Evolutionary conservation across 2,329 filamentous ascomycete species (phyloP), one percentile per base, ranked within the genome.

Genomic region (Scedosporium aurantiacum): DNA sequence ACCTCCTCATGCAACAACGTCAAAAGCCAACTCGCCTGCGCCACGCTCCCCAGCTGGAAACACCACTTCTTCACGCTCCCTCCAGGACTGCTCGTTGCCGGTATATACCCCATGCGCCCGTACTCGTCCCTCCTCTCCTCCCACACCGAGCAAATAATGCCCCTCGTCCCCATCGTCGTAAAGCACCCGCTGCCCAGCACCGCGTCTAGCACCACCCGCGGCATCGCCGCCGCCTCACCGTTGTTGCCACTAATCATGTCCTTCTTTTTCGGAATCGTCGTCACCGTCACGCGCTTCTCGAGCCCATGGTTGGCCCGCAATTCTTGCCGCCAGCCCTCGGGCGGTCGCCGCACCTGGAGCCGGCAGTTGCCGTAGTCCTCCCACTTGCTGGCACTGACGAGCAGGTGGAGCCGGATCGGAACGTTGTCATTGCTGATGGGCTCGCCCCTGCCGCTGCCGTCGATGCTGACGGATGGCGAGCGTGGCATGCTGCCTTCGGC

Each of bases 101-200:
- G 80, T 50, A 75, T 82, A 18, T 76, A 72, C 27, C 81, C 82
- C 10, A 79, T 76, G 47, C 79, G 77, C 25, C 83, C 82, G 25
- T 83, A 78, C 64, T 82, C 82, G 64, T 86, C 82, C 57, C 85
- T 85, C 66, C 87, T 76, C 65, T 90, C 86, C 71, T 94, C 89
- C 85, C 91, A 94, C 41, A 97, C 88, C 65, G 89, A 92, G 61
- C 96, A 86, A 1, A 94, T 90, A 68, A 97, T 93, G 56, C 92
- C 92, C 40, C 89, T 88, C 66, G 88, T 84, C 4, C 90, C 92
- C 63, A 96, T 84, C 18, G 89, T 79, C 66, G 92, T 88, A 74
- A 96, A 95, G 69, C 89, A 92, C 62, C 85, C 89, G 70, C 91
- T 91, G 10, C 88, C 88, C 1, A 97, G 78, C 57, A 91, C 91